Percentiles rank a stretch among this genome's conserved stretches.
Conservation (phyloP, 2,329 filamentous ascomycete species). For the Fusarium hostae region DNA sequence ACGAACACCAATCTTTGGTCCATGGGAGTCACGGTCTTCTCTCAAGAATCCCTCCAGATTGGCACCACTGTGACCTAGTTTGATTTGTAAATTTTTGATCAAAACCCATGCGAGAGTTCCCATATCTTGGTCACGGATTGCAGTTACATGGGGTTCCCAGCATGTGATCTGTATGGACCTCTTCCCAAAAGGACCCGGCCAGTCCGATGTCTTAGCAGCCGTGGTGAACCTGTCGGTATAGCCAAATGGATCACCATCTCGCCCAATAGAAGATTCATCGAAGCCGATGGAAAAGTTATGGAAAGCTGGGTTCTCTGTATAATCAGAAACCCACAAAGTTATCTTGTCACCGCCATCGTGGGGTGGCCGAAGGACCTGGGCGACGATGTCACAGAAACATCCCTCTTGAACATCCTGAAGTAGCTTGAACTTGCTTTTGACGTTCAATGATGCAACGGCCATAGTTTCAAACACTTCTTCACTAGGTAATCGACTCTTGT, state of each 20-base stretch:
- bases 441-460: constrained; percentile 53
- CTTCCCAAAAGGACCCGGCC: constrained; percentile 80
- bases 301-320: constrained; percentile 76
- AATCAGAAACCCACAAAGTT: constrained; percentile 83
- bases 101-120: constrained; percentile 69
- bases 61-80: constrained; percentile 59
- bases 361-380: constrained; percentile 71
- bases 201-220: constrained; percentile 52
- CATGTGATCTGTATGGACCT: constrained; percentile 77
- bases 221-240: constrained; percentile 56
- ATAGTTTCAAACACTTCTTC: constrained; percentile 55
- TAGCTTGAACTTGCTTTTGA: constrained; percentile 68
- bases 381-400: constrained; percentile 75
- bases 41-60: constrained; percentile 79
- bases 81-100: constrained; percentile 79
- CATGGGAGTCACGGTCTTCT: constrained; percentile 60
- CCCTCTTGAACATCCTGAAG: constrained; percentile 70
- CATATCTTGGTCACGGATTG: constrained; percentile 64
- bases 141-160: constrained; percentile 73
- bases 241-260: constrained; percentile 66
- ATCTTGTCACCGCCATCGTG: constrained; percentile 58
- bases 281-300: constrained; percentile 58
- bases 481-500: constrained; percentile 57
- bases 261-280: constrained; percentile 47
- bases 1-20: constrained; percentile 67